Evolutionary conservation across 495 filamentous ascomycete species (phyloP).

Genomic region (Penicillium angulare): DNA sequence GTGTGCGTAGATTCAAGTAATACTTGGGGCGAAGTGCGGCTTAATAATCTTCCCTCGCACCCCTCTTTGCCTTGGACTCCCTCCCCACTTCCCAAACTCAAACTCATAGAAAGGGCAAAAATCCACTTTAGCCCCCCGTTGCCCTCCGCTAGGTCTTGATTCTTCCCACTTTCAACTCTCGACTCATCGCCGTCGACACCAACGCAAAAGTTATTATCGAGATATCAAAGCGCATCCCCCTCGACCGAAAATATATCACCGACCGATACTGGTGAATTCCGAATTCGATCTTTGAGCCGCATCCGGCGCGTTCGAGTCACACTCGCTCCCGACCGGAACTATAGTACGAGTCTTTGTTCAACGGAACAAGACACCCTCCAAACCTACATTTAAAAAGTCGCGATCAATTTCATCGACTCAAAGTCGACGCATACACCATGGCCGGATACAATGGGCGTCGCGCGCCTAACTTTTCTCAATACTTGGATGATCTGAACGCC

Average conservation of each 20-base stretch:
- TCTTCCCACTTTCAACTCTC: constrained; percentile 7
- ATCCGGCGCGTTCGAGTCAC: constrained; percentile 22
- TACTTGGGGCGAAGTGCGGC: constrained; percentile 4
- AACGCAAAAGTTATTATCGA: not conserved
- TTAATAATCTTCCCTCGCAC: constrained; percentile 24
- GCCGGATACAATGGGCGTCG: constrained; percentile 66
- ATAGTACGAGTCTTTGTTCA: constrained; percentile 1
- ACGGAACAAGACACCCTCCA: constrained; percentile 12
- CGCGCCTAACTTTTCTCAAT: constrained; percentile 80
- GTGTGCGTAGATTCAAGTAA: no score
- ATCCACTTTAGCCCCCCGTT: constrained; percentile 9
- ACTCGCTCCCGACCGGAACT: not conserved
- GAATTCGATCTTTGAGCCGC: constrained; percentile 17
- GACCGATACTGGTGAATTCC: not conserved
- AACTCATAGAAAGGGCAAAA: constrained; percentile 13
- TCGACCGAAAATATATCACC: not conserved
- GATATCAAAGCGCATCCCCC: not conserved
- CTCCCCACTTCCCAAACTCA: constrained; percentile 7
- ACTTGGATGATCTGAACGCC: constrained; percentile 82
- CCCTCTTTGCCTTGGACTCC: constrained; percentile 5
- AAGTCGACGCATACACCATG: constrained; percentile 44
- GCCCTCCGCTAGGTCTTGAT: not conserved
- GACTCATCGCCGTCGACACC: constrained; percentile 5
- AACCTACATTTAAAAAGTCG: not conserved
- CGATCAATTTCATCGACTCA: not conserved